phyloP scores from a whole-genome alignment of 805 yeast genomes.

The Candida mattraensis region DNA sequence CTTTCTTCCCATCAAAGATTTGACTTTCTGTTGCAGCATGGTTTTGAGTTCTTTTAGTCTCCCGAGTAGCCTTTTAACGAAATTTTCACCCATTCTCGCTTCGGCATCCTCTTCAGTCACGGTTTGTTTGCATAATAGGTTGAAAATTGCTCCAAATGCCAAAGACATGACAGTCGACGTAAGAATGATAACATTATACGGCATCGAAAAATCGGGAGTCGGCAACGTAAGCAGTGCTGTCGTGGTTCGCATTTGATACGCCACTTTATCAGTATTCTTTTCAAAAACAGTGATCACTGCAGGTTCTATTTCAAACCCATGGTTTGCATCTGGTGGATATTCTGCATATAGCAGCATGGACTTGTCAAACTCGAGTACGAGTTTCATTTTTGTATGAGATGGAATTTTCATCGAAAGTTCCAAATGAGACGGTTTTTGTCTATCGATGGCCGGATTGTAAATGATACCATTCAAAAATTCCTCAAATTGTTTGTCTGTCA shows the following conservation, averaged over 20 bases:
- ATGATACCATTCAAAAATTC: constrained; percentile 50
- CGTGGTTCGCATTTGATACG: constrained; percentile 70
- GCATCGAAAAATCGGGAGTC: constrained; percentile 98
- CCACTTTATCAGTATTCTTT: constrained; percentile 14
- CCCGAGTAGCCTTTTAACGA: constrained; percentile 15
- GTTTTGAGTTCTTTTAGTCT: constrained; percentile 2
- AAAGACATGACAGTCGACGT: constrained; percentile 93
- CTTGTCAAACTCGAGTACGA: constrained; percentile 83
- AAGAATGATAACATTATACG: constrained; percentile 91
- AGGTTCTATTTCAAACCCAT: constrained; percentile 93
- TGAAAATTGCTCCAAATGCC: constrained; percentile 84
- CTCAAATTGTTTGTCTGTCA: constrained; percentile 30
- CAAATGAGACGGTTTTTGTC: constrained; percentile 78
- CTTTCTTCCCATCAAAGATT: constrained; percentile 1
- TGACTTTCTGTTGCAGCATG: constrained; percentile 6
- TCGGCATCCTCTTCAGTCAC: constrained; percentile 75
- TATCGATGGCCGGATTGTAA: constrained; percentile 77
- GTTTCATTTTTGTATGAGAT: constrained; percentile 53
- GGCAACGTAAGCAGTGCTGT: constrained; percentile 86
- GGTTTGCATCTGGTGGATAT: constrained; percentile 99
- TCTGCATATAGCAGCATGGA: constrained; percentile 81
- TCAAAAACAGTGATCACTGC: constrained; percentile 67
- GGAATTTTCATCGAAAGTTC: constrained; percentile 71
- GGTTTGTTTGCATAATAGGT: constrained; percentile 69
- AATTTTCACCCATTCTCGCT: constrained; percentile 16